A percentile compares a stretch with the other conserved stretches of the same genome.
Evolutionary conservation across 2,329 filamentous ascomycete genomes (phyloP).

Genomic region (Clonostachys rosea): DNA sequence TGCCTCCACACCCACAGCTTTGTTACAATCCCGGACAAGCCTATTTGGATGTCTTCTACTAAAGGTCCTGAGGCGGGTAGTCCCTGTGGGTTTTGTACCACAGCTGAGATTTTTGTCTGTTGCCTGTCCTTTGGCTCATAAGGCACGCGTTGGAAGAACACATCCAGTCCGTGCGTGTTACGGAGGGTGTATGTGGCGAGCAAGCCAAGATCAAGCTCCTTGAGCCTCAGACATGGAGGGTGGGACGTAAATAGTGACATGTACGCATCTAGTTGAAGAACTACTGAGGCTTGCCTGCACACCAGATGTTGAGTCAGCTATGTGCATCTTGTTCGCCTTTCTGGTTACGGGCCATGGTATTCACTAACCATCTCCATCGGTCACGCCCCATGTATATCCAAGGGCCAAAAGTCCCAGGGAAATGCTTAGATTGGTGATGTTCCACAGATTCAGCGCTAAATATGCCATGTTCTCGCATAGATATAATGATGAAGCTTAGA

Average conservation of each 20-base stretch:
- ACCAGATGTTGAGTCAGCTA: slow-evolving; percentile 26
- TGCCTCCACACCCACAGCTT: slow-evolving; percentile 27
- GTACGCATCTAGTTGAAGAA: slow-evolving; percentile 32
- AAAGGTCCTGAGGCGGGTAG: slow-evolving; percentile 16
- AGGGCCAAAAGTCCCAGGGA: slow-evolving; percentile 29
- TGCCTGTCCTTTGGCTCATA: slow-evolving; percentile 22
- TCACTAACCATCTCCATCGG: no score
- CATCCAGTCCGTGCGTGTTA: slow-evolving; percentile 28
- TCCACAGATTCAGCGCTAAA: slow-evolving; percentile 25
- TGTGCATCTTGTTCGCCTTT: not conserved
- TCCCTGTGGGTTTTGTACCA: slow-evolving; percentile 16
- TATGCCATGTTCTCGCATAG: slow-evolving; percentile 25
- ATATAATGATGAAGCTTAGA: slow-evolving; percentile 21
- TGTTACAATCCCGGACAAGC: slow-evolving; percentile 18
- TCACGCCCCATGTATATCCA: slow-evolving; percentile 13
- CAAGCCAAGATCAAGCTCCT: slow-evolving; percentile 29
- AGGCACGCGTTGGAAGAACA: slow-evolving; percentile 24
- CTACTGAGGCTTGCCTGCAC: slow-evolving; percentile 23
- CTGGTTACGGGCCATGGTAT: no score
- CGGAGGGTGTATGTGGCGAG: slow-evolving; percentile 24
- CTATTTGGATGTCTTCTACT: slow-evolving; percentile 25
- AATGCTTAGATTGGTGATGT: slow-evolving; percentile 24
- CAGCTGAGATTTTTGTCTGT: slow-evolving; percentile 19
- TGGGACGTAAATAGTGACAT: slow-evolving; percentile 23
- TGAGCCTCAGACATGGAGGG: slow-evolving; percentile 19